A percentile compares a stretch with the other conserved stretches of the same genome.
Evolutionary conservation across 306 rosid species (phyloP).

Genomic region (Prunus salicina): DNA sequence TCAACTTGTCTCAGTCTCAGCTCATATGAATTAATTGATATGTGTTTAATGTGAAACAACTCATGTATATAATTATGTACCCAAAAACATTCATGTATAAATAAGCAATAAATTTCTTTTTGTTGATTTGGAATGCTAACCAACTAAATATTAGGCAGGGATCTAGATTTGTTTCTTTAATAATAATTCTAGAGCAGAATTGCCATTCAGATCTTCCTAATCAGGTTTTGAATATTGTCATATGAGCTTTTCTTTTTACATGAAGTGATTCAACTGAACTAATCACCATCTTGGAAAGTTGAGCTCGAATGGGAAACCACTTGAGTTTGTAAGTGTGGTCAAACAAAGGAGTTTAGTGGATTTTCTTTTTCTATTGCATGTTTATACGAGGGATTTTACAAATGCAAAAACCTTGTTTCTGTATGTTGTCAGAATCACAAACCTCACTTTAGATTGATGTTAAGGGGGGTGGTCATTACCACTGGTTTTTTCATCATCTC

Average conservation of each 20-base stretch:
- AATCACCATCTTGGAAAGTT: background rate
- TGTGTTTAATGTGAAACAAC: background rate
- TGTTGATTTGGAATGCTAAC: background rate
- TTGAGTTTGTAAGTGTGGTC: background rate
- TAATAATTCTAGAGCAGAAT: background rate
- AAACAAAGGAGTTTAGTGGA: background rate
- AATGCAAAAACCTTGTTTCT: background rate
- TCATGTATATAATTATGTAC: background rate
- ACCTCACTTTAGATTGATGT: background rate
- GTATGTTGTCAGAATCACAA: background rate
- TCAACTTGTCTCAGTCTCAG: too few relatives aligned
- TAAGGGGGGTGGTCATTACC: background rate
- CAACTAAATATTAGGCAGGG: background rate
- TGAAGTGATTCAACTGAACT: background rate
- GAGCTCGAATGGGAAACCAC: background rate
- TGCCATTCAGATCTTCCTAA: background rate
- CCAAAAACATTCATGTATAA: background rate
- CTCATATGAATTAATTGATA: background rate
- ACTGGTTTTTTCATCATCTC: background rate
- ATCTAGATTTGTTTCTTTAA: background rate
- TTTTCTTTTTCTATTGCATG: background rate
- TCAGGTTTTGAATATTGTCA: background rate
- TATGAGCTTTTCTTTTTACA: background rate
- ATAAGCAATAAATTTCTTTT: too few relatives aligned
- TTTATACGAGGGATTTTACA: background rate